These are phyloP conservation scores for Striga hermonthica DNA, from an alignment of 305 asterid species.

Conservation along the genomic window DNA sequence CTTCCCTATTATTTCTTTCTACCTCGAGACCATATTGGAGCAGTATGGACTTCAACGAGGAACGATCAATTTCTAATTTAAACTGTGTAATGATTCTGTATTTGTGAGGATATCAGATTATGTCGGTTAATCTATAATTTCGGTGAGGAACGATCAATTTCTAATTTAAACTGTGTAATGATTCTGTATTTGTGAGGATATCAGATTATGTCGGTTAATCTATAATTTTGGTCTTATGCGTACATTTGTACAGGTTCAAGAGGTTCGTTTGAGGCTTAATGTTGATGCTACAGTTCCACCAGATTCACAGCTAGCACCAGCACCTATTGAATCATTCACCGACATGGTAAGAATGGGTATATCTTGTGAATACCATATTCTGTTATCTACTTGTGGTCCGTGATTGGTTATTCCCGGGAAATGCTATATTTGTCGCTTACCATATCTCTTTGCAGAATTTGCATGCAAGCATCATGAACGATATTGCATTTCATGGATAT, in stretches of 20 bases:
- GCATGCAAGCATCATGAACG: conserved; percentile 68
- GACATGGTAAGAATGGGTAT: conserved; percentile 60
- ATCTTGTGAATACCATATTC: not conserved
- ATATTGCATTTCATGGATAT: conserved; percentile 75
- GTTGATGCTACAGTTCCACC: conserved; percentile 72
- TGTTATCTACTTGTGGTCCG: not conserved
- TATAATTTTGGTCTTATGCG: conserved; percentile 14
- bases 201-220: conserved; percentile 4
- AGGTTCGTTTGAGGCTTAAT: conserved; percentile 73
- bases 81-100: not conserved
- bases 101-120: conserved; percentile 5
- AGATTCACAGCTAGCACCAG: conserved; percentile 64
- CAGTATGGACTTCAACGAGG: conserved; percentile 1
- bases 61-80: not conserved
- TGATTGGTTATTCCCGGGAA: conserved; percentile 4
- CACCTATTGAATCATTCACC: conserved; percentile 76
- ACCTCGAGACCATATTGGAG: conserved; percentile 8
- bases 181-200: not conserved
- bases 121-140: not conserved
- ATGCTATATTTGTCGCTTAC: conserved; percentile 24
- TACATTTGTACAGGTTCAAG: conserved; percentile 54
- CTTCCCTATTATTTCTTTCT: conserved; percentile 1
- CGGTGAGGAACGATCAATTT: conserved; percentile 6
- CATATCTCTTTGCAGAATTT: conserved; percentile 52
- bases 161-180: not conserved